Evolutionary conservation across 208 protist species (phyloP), one percentile per base, ranked within the genome.

Genomic region (Balamuthia mandrillaris): DNA sequence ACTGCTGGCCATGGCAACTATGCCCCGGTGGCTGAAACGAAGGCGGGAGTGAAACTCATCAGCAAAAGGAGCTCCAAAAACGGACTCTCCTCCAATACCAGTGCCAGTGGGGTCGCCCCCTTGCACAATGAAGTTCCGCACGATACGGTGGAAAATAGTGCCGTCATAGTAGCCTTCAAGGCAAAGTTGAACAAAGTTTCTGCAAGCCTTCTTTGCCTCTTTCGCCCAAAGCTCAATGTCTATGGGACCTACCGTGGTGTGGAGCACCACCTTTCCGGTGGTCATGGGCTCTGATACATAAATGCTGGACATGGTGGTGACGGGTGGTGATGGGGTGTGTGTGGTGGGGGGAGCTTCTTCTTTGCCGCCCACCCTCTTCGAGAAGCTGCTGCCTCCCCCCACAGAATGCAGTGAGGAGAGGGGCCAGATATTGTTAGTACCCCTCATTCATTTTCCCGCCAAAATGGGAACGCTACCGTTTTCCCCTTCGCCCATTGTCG

Each of bases 191-290:
- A 93, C 33, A 24, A 93, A 93, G n/a, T 93, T 93, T 16, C 91
- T 54, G 54, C 29, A 61, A 31, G 90, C 85, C 29, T 90, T 77
- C 21, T 90, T 90, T 45, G 81, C 35, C 79, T 95, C 92, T 42
- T 94, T 94, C 7, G 68, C 10, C 93, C 93, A 95, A 16, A 95
- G 63, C 58, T 95, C 93, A n/a, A 95, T 89, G 14, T 93, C 92
- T 16, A 95, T 63, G 44, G 91, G 89, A 6, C 93, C 93, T 41
- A 88, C 58, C 18, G 63, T 91, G 2, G 93, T 95, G 47, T 91
- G 74, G n/a, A 95, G 70, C n/a, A 94, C 31, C 39, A 95, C 91
- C 68, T 95, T 95, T 41, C 91, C 93, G 42, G 61, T 92, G 5
- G 92, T 94, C 6, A 74, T 49, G 39, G 93, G 93, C 84, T 93